phyloP scores from a whole-genome alignment of 2,329 filamentous ascomycete genomes.

The Cercospora sesami region DNA sequence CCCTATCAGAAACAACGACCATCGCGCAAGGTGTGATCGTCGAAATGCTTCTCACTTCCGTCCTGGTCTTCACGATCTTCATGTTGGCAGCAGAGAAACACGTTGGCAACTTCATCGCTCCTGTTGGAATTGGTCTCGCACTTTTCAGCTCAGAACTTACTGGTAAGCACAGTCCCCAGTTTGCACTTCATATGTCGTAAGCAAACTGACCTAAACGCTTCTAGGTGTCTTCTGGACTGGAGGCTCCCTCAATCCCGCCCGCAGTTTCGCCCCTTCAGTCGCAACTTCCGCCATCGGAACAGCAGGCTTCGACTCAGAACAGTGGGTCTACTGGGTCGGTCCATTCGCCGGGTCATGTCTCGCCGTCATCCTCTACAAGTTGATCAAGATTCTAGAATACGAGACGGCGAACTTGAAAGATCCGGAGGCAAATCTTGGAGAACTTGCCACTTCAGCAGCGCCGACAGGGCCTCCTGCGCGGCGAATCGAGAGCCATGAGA shows the following conservation, averaged over 20 bases:
- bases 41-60: slow-evolving; percentile 39
- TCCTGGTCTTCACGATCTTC: slow-evolving; percentile 38
- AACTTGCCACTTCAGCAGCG: background rate
- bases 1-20: slow-evolving; percentile 37
- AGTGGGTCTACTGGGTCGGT: slow-evolving; percentile 56
- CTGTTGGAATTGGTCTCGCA: slow-evolving; percentile 33
- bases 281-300: slow-evolving; percentile 13
- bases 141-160: slow-evolving; percentile 31
- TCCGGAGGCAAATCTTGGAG: background rate
- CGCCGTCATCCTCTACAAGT: slow-evolving; percentile 50
- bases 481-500: background rate
- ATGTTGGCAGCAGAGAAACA: slow-evolving; percentile 42
- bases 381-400: slow-evolving; percentile 53
- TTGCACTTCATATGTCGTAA: background rate
- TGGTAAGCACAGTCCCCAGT: background rate
- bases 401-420: slow-evolving; percentile 51
- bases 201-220: background rate
- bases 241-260: slow-evolving; percentile 38
- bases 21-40: slow-evolving; percentile 42
- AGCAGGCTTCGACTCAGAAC: slow-evolving; percentile 31
- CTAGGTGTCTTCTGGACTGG: slow-evolving; percentile 35
- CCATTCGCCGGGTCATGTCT: slow-evolving; percentile 49
- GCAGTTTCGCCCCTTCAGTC: slow-evolving; percentile 38
- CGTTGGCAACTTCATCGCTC: slow-evolving; percentile 37
- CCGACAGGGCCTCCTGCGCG: background rate